Conservation (phyloP, 306 rosid species). For the Astragalus glycyphyllos region DNA sequence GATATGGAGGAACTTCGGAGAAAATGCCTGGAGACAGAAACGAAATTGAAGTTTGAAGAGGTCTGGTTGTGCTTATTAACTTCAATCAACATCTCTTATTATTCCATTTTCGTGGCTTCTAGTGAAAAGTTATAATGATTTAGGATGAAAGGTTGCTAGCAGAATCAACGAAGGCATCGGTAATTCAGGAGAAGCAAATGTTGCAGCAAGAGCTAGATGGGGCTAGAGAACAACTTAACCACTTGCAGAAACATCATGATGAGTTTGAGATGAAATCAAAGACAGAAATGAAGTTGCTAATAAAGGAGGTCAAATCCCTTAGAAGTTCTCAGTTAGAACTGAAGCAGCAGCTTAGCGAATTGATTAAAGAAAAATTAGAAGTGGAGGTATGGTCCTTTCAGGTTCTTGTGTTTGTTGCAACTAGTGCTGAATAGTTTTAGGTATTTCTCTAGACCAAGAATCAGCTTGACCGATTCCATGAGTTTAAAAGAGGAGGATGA, state of each 20-base stretch:
- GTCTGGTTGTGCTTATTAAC: conserved; percentile 50
- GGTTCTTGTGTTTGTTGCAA: conserved; percentile 37
- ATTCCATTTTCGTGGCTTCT: conserved; percentile 40
- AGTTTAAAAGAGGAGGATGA: too few species aligned
- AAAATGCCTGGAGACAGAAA: conserved; percentile 74
- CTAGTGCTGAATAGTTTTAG: background rate
- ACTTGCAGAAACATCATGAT: conserved; percentile 70
- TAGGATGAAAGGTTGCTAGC: conserved; percentile 78
- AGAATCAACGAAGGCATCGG: conserved; percentile 65
- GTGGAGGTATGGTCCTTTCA: conserved; percentile 68
- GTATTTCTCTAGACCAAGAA: conserved; percentile 20
- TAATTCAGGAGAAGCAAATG: conserved; percentile 69
- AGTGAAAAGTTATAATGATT: conserved; percentile 40
- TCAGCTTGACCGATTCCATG: conserved; percentile 24
- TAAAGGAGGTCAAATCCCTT: conserved; percentile 89
- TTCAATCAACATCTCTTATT: conserved; percentile 32
- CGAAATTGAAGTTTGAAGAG: conserved; percentile 71
- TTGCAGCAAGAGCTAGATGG: conserved; percentile 76
- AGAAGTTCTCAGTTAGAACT: conserved; percentile 75
- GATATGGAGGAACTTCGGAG: conserved; percentile 81
- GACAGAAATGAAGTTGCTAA: conserved; percentile 77
- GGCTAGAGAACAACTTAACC: conserved; percentile 66
- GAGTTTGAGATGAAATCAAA: conserved; percentile 84
- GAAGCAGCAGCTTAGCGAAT: conserved; percentile 76
- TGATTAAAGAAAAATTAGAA: conserved; percentile 80